A percentile compares a stretch with the other conserved stretches of the same genome.
Conservation (phyloP, 768 basidiomycete species). For the Tylopilus rubrobrunneus region DNA sequence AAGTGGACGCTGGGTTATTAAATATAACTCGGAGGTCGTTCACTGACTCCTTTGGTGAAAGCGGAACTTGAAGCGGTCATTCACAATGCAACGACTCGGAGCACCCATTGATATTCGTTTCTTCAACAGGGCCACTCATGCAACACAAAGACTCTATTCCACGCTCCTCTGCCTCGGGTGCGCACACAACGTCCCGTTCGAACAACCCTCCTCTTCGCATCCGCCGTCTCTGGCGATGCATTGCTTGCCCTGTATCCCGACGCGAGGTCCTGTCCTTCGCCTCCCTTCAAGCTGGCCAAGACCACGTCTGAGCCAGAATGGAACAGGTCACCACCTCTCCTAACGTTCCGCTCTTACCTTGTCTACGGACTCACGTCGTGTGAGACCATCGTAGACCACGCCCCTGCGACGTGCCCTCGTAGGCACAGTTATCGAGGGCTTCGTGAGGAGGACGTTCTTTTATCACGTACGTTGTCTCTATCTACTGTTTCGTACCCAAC, state of each 20-base stretch:
- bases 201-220: slow-evolving; percentile 12
- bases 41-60: neutral
- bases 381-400: slow-evolving; percentile 70
- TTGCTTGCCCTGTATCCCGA: slow-evolving; percentile 21
- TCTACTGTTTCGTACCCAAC: neutral
- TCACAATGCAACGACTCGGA: too few relatives aligned
- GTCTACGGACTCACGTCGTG: slow-evolving; percentile 82
- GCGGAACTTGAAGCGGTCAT: too few relatives aligned
- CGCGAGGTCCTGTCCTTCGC: slow-evolving; percentile 24
- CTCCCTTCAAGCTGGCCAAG: slow-evolving; percentile 15
- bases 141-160: slow-evolving; percentile 9
- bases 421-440: slow-evolving; percentile 56
- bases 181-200: slow-evolving; percentile 8
- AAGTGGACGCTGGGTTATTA: slow-evolving; percentile 80
- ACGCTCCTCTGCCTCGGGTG: neutral
- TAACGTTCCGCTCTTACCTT: slow-evolving; percentile 61
- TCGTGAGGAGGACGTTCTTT: slow-evolving; percentile 83
- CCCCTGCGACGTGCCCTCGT: slow-evolving; percentile 62
- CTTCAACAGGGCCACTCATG: neutral
- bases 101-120: neutral
- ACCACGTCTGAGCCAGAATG: neutral
- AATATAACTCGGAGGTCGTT: neutral
- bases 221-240: slow-evolving; percentile 16
- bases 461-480: slow-evolving; percentile 49
- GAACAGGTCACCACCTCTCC: slow-evolving; percentile 23